Conservation (phyloP, 2,329 filamentous ascomycete species). For the Aspergillus sp. region DNA sequence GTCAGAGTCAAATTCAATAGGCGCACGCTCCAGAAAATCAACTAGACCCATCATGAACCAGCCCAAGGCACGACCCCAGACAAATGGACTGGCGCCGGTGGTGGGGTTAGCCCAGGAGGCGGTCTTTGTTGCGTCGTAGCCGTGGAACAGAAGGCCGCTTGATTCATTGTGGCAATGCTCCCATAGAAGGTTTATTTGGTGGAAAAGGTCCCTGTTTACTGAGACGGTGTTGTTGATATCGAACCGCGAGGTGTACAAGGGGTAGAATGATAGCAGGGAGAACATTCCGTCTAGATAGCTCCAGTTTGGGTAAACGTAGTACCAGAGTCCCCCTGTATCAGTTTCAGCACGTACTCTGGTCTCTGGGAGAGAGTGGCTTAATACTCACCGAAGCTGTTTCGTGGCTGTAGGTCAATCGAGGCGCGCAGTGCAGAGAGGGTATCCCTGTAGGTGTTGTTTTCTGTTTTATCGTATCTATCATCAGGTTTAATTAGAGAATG, state of each 20-base stretch:
- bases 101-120: conserved; percentile 54
- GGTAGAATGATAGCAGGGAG: conserved; percentile 31
- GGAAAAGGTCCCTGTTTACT: conserved; percentile 44
- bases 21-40: conserved; percentile 51
- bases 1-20: conserved; percentile 34
- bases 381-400: conserved; percentile 17
- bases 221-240: conserved; percentile 38
- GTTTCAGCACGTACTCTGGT: background rate
- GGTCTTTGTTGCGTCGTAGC: conserved; percentile 52
- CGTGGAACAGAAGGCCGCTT: conserved; percentile 52
- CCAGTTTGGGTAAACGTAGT: conserved; percentile 48
- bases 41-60: conserved; percentile 57
- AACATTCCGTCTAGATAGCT: conserved; percentile 57
- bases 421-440: conserved; percentile 18
- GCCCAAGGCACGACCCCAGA: conserved; percentile 56
- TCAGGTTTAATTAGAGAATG: background rate
- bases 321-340: conserved; percentile 20
- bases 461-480: conserved; percentile 15
- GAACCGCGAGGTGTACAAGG: conserved; percentile 28
- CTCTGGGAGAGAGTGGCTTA: background rate
- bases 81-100: conserved; percentile 53
- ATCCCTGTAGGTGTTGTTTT: conserved; percentile 11
- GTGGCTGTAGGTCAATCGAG: conserved; percentile 21
- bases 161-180: conserved; percentile 41
- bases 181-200: conserved; percentile 50